phyloP scores from a whole-genome alignment of 176 grass and related monocot species.

The Saccharum officinarum region DNA sequence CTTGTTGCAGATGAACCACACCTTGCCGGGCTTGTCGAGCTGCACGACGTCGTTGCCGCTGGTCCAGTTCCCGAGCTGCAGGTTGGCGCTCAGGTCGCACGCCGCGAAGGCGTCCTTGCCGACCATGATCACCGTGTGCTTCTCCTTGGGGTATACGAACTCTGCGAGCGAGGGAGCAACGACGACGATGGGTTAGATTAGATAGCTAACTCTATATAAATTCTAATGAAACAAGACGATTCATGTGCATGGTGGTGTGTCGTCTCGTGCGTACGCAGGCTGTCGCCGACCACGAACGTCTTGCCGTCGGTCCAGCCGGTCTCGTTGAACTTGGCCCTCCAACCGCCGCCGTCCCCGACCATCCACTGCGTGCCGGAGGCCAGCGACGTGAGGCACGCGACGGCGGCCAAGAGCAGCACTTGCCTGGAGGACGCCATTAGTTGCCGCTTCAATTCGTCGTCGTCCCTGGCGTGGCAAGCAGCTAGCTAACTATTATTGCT shows the following conservation, averaged over 20 bases:
- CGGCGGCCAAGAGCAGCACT: not conserved
- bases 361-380: not conserved
- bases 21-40: not conserved
- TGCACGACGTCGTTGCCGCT: not conserved
- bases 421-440: not conserved
- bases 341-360: not conserved
- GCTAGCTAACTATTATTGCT: too few relatives aligned
- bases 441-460: too few relatives aligned
- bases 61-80: not conserved
- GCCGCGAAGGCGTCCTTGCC: not conserved
- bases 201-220: too few relatives aligned
- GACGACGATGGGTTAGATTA: too few relatives aligned
- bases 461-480: too few relatives aligned
- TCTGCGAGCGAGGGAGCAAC: not conserved
- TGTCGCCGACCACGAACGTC: conserved; percentile 4
- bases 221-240: not conserved
- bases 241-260: too few relatives aligned
- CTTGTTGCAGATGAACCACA: conserved; percentile 1
- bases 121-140: not conserved
- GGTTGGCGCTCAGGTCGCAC: not conserved
- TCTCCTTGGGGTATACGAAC: not conserved
- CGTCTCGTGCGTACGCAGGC: not conserved
- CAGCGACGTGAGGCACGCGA: not conserved
- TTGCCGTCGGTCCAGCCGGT: not conserved
- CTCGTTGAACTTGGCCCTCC: not conserved